Evolutionary conservation across 306 rosid genomes (phyloP), one percentile per base, ranked within the genome.

Genomic region (Gastrolobium villosum): DNA sequence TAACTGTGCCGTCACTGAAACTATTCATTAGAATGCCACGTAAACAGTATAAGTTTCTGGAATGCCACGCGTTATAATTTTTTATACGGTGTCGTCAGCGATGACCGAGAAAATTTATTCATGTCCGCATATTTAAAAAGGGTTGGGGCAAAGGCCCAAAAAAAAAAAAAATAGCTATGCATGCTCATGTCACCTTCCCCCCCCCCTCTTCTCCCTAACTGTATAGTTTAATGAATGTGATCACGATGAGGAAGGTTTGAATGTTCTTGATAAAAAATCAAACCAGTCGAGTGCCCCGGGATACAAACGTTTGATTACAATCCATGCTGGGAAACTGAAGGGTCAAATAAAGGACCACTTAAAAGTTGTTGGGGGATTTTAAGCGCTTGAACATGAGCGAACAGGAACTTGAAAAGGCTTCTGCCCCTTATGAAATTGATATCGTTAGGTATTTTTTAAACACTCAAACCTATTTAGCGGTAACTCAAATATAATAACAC

Each of bases 301-400:
- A 65, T 95, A 95, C 84, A 89, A 86, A 79, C 87, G 84, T 70
- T 88, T 95, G 79, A 95, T 95, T 31, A 87, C 98, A 83, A 95
- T 95, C 62, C 97, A 84, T 72, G 95, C 98, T 13, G 99, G 99
- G 74, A 95, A 95, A 84, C 93, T 94, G 14, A 86, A 85, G 67
- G 95, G 97, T 64, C 65, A 76, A 67, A 10, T 90, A 78, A 88
- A 49, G 82, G 89, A 89, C 59, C 88, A 89, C 67, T 73, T 95
- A 28, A 81, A 65, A 2, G 54, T 86, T 55, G 77, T 5, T 32
- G n/a, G 94, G 89, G 9, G 74, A 86, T 59, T 94, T 95, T 57
- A 82, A 84, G 84, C 96, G 99, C 52, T 90, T 95, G 75, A 95
- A 97, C 89, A 82, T 95, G 88, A 89, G 93, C 34, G 99, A 95